Evolutionary conservation across 768 basidiomycete species (phyloP).

Genomic region (Boletus reticulatus): DNA sequence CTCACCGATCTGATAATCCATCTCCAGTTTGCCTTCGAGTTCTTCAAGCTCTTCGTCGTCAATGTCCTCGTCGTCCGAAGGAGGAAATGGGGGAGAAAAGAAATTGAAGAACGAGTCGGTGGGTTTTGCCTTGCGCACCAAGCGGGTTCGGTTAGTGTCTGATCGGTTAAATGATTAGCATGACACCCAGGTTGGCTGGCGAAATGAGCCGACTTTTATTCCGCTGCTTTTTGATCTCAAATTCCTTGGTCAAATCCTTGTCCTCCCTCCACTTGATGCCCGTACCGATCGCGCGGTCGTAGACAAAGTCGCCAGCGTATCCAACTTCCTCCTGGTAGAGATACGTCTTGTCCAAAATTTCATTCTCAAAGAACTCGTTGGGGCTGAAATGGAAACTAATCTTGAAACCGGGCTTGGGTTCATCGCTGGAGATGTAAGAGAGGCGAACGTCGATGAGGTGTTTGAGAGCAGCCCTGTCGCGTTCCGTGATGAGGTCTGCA

Average conservation of each 20-base stretch:
- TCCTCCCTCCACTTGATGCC: slow-evolving; percentile 98
- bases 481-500: slow-evolving; percentile 87
- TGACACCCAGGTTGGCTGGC: neutral
- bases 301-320: slow-evolving; percentile 96
- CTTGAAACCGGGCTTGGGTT: slow-evolving; percentile 88
- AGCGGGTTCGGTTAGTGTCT: slow-evolving; percentile 84
- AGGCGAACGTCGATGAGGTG: slow-evolving; percentile 77
- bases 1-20: slow-evolving; percentile 98
- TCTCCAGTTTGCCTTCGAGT: slow-evolving; percentile 89
- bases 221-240: slow-evolving; percentile 98
- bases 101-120: slow-evolving; percentile 99
- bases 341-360: slow-evolving; percentile 88
- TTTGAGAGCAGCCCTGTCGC: slow-evolving; percentile 85
- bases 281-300: slow-evolving; percentile 89
- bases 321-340: slow-evolving; percentile 89
- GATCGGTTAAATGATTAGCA: slow-evolving; percentile 6
- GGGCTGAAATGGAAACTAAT: slow-evolving; percentile 76
- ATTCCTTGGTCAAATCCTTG: slow-evolving; percentile 95
- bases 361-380: slow-evolving; percentile 89
- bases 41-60: slow-evolving; percentile 87
- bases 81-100: slow-evolving; percentile 80
- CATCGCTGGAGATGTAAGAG: slow-evolving; percentile 64
- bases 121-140: slow-evolving; percentile 83
- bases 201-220: slow-evolving; percentile 78
- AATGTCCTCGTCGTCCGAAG: slow-evolving; percentile 67